phyloP scores from a whole-genome alignment of 345 rosid species.

The Brassica napus region DNA sequence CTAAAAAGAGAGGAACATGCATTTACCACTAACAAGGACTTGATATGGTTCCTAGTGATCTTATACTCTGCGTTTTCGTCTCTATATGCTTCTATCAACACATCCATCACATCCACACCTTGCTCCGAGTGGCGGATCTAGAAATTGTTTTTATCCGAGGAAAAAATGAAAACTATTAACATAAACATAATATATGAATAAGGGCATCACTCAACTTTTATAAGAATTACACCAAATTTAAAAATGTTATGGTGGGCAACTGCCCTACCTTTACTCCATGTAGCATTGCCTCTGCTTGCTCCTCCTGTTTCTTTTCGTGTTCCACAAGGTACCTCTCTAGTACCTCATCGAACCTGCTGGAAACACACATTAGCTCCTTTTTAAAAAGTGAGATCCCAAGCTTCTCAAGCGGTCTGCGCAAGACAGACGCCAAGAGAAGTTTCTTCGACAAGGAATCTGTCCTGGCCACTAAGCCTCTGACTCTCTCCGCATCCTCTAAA shows the following conservation, averaged over 20 bases:
- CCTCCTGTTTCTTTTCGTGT: background rate
- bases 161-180: too few relatives aligned
- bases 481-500: background rate
- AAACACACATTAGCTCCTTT: background rate
- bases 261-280: too few relatives aligned
- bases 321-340: background rate
- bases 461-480: background rate
- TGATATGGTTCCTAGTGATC: slow-evolving; percentile 56
- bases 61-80: slow-evolving; percentile 51
- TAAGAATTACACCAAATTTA: too few relatives aligned
- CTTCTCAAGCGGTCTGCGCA: background rate
- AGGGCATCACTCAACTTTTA: too few relatives aligned
- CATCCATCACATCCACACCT: background rate
- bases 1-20: too few relatives aligned
- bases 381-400: background rate
- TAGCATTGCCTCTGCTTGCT: background rate
- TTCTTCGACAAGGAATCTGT: background rate
- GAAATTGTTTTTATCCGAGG: too few relatives aligned
- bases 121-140: background rate
- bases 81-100: background rate
- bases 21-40: slow-evolving; percentile 66
- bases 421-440: background rate
- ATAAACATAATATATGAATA: too few relatives aligned
- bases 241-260: too few relatives aligned
- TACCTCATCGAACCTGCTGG: background rate